phyloP scores from a whole-genome alignment of 1,139 yeast genomes.

The Taphrina wiesneri region DNA sequence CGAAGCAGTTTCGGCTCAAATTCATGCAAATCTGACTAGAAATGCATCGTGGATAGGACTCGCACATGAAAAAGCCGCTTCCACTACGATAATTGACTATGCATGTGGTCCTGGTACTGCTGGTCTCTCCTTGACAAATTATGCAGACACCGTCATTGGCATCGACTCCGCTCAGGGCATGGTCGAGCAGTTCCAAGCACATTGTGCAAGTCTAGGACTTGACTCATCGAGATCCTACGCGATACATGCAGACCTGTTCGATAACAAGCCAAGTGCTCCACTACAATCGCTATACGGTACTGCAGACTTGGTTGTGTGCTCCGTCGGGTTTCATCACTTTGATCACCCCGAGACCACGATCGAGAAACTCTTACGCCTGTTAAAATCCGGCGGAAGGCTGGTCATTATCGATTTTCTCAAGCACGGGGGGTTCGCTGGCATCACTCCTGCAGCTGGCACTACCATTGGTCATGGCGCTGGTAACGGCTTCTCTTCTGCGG shows the following conservation, averaged over 20 bases:
- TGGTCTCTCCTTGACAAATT: background rate
- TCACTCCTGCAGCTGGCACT: background rate
- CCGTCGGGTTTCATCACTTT: slow-evolving; percentile 25
- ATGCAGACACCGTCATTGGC: slow-evolving; percentile 8
- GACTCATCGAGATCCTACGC: background rate
- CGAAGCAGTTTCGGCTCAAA: background rate
- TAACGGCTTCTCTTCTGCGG: background rate
- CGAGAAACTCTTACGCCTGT: background rate
- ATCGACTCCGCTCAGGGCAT: slow-evolving; percentile 14
- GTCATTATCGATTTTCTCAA: slow-evolving; percentile 26
- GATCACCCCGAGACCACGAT: slow-evolving; percentile 14
- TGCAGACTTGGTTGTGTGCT: slow-evolving; percentile 6
- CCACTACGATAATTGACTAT: slow-evolving; percentile 6
- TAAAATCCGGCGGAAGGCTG: slow-evolving; percentile 18
- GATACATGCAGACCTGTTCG: slow-evolving; percentile 9
- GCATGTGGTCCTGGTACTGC: slow-evolving; percentile 29
- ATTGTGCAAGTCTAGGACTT: background rate
- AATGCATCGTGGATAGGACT: slow-evolving; percentile 17
- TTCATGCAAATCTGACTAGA: background rate
- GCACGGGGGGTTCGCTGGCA: slow-evolving; percentile 3
- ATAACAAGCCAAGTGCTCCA: background rate
- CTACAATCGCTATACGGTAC: background rate
- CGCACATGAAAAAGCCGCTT: too few relatives aligned
- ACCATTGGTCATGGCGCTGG: slow-evolving; percentile 23
- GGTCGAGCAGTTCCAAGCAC: slow-evolving; percentile 7